These are phyloP conservation scores for Aspergillus affinis DNA, from an alignment of 495 filamentous ascomycete genomes.

Conservation along the genomic window DNA sequence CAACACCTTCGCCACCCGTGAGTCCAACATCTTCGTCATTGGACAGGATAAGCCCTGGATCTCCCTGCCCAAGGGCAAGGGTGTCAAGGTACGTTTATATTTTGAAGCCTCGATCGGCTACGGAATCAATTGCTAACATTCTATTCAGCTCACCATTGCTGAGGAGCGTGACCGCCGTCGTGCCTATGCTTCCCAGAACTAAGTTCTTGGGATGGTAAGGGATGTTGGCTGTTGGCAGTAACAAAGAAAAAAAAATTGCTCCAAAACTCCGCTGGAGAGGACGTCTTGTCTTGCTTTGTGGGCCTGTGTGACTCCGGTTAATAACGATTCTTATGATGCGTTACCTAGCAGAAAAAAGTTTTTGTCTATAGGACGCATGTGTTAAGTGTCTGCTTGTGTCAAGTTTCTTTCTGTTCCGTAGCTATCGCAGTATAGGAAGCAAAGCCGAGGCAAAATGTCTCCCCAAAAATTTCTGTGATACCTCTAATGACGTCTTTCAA, in stretches of 20 bases:
- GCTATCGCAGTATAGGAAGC: conserved; percentile 29
- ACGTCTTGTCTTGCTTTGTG: conserved; percentile 45
- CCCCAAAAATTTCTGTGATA: conserved; percentile 13
- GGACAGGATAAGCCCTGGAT: conserved; percentile 98
- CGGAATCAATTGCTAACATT: conserved; percentile 9
- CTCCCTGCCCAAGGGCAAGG: conserved; percentile 98
- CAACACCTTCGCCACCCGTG: conserved; percentile 98
- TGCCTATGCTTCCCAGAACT: conserved; percentile 67
- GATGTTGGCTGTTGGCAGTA: conserved; percentile 23
- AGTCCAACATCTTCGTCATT: conserved; percentile 98
- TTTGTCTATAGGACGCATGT: conserved; percentile 14
- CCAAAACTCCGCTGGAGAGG: conserved; percentile 39
- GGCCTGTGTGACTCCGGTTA: conserved; percentile 39
- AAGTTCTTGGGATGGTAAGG: conserved; percentile 36
- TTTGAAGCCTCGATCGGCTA: background rate
- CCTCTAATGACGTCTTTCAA: background rate
- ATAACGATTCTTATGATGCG: conserved; percentile 20
- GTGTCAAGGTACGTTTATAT: conserved; percentile 75
- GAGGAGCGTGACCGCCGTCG: conserved; percentile 97
- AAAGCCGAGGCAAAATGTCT: conserved; percentile 5
- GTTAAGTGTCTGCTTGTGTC: conserved; percentile 7
- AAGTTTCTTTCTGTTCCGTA: conserved; percentile 29
- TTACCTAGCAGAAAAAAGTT: conserved; percentile 20
- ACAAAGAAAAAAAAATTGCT: conserved; percentile 31
- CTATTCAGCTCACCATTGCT: conserved; percentile 76